phyloP scores from a whole-genome alignment of 2,329 filamentous ascomycete genomes.

The Exophiala oligosperma region DNA sequence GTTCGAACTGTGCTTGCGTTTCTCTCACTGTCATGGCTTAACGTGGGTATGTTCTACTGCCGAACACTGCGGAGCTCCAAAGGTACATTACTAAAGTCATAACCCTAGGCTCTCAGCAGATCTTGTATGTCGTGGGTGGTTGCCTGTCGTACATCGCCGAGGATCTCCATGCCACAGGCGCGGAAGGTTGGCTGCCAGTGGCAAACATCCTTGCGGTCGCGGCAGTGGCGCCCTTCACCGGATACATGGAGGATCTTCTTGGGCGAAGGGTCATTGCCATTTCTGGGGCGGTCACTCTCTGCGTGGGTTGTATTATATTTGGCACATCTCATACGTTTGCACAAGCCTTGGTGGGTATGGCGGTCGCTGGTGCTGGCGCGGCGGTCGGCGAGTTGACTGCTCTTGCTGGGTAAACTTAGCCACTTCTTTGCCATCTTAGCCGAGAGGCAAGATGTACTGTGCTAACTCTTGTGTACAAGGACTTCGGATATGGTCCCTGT shows the following conservation, averaged over 20 bases:
- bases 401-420: constrained; percentile 13
- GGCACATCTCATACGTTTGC: constrained; percentile 8
- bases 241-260: constrained; percentile 18
- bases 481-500: constrained; percentile 21
- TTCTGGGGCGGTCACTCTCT: constrained; percentile 8
- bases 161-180: constrained; percentile 2
- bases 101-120: constrained; percentile 12
- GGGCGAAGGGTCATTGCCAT: constrained; percentile 16
- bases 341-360: constrained; percentile 8
- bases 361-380: constrained; percentile 8
- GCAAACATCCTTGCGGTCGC: constrained; percentile 12
- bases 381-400: constrained; percentile 21
- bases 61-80: background rate
- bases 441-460: background rate
- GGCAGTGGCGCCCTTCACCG: constrained; percentile 12
- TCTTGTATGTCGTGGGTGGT: constrained; percentile 15
- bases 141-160: constrained; percentile 12
- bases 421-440: background rate
- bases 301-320: constrained; percentile 7
- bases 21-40: background rate
- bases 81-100: no score
- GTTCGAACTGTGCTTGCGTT: background rate
- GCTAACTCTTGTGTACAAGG: background rate
- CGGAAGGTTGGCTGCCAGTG: constrained; percentile 11
- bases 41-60: background rate